These are phyloP conservation scores for Lycium ferocissimum DNA, from an alignment of 257 asterid genomes.

Conservation along the genomic window DNA sequence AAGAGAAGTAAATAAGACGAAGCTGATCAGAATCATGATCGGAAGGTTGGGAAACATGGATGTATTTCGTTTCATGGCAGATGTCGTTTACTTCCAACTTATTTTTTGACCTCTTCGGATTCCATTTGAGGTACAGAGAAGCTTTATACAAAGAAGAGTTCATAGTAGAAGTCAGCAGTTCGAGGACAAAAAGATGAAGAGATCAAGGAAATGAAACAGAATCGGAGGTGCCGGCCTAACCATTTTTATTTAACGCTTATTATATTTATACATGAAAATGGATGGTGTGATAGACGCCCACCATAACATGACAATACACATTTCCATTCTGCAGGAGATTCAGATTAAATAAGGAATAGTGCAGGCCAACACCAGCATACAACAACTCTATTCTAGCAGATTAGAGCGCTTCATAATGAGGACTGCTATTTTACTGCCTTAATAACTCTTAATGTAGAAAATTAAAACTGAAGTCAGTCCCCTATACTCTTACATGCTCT, in stretches of 20 bases:
- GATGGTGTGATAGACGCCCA: neutral
- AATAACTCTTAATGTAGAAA: too few relatives aligned
- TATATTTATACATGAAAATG: neutral
- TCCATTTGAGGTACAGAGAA: neutral
- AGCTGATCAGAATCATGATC: constrained; percentile 11
- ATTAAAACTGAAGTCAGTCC: neutral
- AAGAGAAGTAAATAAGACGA: constrained; percentile 29
- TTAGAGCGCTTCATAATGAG: neutral
- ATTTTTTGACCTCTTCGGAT: neutral
- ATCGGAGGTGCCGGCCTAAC: constrained; percentile 10
- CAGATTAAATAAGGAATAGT: neutral
- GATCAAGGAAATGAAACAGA: neutral
- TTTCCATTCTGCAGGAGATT: neutral
- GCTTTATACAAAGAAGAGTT: neutral
- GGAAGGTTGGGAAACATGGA: neutral
- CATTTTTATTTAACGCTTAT: neutral
- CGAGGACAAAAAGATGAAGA: constrained; percentile 14
- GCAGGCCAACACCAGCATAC: neutral
- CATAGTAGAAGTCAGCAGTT: neutral
- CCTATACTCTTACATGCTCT: neutral
- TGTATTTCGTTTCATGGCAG: neutral
- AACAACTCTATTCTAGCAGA: neutral
- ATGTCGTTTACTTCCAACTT: neutral
- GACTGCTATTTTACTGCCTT: neutral
- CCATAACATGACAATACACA: too few relatives aligned